Conservation (phyloP, 441 rosid genomes). For the Brassica hybrid region DNA sequence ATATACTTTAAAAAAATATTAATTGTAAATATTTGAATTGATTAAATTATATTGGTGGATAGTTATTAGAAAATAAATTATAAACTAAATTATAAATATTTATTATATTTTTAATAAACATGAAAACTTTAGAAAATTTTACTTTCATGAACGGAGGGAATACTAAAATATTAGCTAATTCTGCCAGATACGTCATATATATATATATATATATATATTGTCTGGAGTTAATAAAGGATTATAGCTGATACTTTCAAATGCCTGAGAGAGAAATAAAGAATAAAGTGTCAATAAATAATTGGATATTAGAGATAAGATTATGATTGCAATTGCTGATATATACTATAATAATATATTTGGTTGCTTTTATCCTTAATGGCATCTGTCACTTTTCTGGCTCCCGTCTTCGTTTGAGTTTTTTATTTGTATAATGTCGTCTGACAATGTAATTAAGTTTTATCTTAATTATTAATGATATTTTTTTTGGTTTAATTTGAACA, state of each 20-base stretch:
- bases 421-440: neutral
- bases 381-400: constrained; percentile 4
- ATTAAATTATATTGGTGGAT: no score
- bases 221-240: neutral
- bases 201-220: no score
- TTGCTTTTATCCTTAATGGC: constrained; percentile 6
- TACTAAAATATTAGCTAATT: constrained; percentile 7
- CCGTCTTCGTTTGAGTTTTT: constrained; percentile 3
- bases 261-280: neutral
- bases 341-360: neutral
- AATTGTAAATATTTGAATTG: no score
- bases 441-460: no score
- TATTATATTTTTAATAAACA: no score
- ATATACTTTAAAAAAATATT: no score
- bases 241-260: constrained; percentile 16
- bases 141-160: no score
- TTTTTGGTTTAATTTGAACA: neutral
- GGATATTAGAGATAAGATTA: constrained; percentile 34
- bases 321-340: neutral
- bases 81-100: no score
- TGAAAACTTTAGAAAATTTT: no score
- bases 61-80: no score
- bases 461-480: no score
- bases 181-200: no score
- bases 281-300: constrained; percentile 9